Percentiles rank a stretch among this genome's conserved stretches.
Conservation (phyloP, 2,329 filamentous ascomycete species). For the Pezicula radicicola region DNA sequence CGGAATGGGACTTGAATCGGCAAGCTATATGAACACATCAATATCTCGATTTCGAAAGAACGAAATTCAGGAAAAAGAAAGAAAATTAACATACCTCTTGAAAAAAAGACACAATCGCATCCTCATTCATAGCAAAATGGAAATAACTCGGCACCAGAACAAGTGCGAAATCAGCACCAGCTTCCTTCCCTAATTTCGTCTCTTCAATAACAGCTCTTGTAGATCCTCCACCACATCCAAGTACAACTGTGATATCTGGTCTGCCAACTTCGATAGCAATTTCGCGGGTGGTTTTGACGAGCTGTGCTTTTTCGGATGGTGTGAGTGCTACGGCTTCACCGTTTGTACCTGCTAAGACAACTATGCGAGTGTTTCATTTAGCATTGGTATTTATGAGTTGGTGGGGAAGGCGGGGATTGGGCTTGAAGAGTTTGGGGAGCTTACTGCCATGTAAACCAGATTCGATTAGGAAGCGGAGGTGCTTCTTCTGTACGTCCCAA, state of each 20-base stretch:
- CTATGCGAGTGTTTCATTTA: neutral
- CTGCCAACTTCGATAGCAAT: slow-evolving; percentile 23
- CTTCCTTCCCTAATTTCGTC: slow-evolving; percentile 32
- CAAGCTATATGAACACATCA: slow-evolving; percentile 16
- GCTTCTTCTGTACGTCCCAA: slow-evolving; percentile 14
- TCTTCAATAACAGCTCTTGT: slow-evolving; percentile 38
- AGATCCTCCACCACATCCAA: slow-evolving; percentile 35
- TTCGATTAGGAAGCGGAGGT: slow-evolving; percentile 13
- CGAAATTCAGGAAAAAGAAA: slow-evolving; percentile 1
- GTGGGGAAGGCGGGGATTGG: too few species aligned
- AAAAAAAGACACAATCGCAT: slow-evolving; percentile 53
- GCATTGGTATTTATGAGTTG: too few species aligned
- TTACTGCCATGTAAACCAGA: slow-evolving; percentile 17
- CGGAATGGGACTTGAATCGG: slow-evolving; percentile 35
- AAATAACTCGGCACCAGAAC: slow-evolving; percentile 37
- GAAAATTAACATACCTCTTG: slow-evolving; percentile 22
- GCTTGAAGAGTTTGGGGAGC: neutral
- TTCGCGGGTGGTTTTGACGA: slow-evolving; percentile 35
- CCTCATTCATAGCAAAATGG: slow-evolving; percentile 38
- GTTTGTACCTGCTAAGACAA: slow-evolving; percentile 41
- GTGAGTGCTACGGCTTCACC: slow-evolving; percentile 40
- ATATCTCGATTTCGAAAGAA: slow-evolving; percentile 15
- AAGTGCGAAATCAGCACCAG: slow-evolving; percentile 34
- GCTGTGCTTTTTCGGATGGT: slow-evolving; percentile 34
- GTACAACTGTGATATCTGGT: slow-evolving; percentile 34